Base-by-base conservation (phyloP, 306 rosid genomes). In the Quillaja saponaria region DNA sequence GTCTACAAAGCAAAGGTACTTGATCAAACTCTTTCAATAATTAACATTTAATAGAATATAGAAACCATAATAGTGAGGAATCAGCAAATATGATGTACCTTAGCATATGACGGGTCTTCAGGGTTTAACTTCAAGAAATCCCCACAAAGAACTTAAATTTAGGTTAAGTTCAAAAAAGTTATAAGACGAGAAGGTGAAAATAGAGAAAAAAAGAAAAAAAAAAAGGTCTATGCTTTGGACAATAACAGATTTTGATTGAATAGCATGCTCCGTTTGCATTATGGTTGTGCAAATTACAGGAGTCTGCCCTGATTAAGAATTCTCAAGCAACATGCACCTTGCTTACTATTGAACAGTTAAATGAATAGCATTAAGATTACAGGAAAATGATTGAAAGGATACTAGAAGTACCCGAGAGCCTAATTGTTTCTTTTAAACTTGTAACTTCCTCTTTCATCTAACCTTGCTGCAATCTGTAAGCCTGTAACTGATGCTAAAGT, bases 321-420 rank as follows among this genome's bases (percentile, higher is more conserved):
- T 17, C 62, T 20, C 34, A 6, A 39, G 45, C 63, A 39, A 13
- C 28, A 37, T 12, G 57, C 12, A 15, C 21, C 17, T 16, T 6
- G 14, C 12, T 11, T 21, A 61, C 53, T 19, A 48, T 57, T 18
- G 34, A 31, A 17, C 71, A 15, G 20, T n/a, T 25, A n/a, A 48
- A 57, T 57, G 17, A 62, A 55, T 62, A 58, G 35, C 39, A 72
- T 28, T 3, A 19, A 10, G 28, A 49, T 15, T 11, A 63, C 8
- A 21, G 39, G 47, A 18, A 47, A 38, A 55, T 52, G 1, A 20
- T 54, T 7, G 8, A 51, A 62, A 45, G 91, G 91, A 89, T 94
- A 89, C 97, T 85, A 47, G 91, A 70, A 45, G 99, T 90, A 40
- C 99, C 95, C 19, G 96, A 92, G 34, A 92, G 87, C 75, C 75